These are phyloP conservation scores for Trypanosoma caninum DNA, from an alignment of 208 protist genomes.

Conservation along the genomic window DNA sequence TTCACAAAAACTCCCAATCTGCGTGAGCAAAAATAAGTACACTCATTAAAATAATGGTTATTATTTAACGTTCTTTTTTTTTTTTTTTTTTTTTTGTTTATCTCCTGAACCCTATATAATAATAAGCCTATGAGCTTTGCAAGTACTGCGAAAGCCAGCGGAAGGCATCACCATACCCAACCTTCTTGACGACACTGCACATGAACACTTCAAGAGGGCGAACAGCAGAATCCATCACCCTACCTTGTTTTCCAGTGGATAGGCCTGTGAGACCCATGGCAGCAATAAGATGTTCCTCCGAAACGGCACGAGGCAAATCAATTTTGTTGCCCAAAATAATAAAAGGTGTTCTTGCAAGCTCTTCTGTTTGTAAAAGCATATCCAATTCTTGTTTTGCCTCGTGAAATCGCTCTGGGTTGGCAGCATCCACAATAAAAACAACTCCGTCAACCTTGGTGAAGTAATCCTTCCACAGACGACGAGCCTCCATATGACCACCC, in stretches of 20 bases:
- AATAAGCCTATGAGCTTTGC: slow-evolving; percentile 56
- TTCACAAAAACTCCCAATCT: neutral
- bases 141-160: slow-evolving; percentile 94
- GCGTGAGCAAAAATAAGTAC: too few species aligned
- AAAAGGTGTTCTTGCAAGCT: slow-evolving; percentile 96
- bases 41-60: too few species aligned
- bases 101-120: slow-evolving; percentile 2
- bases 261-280: slow-evolving; percentile 90
- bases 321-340: slow-evolving; percentile 99
- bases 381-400: slow-evolving; percentile 97
- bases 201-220: slow-evolving; percentile 99
- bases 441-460: slow-evolving; percentile 98
- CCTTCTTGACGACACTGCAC: slow-evolving; percentile 97
- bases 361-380: slow-evolving; percentile 93
- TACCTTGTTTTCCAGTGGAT: slow-evolving; percentile 94
- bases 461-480: slow-evolving; percentile 98
- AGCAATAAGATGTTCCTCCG: slow-evolving; percentile 92
- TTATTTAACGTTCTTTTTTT: slow-evolving; percentile 1
- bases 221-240: slow-evolving; percentile 71
- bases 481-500: slow-evolving; percentile 97
- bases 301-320: slow-evolving; percentile 93
- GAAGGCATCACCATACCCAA: slow-evolving; percentile 98
- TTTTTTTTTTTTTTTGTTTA: slow-evolving; percentile 9
- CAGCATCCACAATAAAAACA: slow-evolving; percentile 99
- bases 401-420: slow-evolving; percentile 93